Conservation (phyloP, 2,329 filamentous ascomycete genomes). For the Penicillium oxalicum region DNA sequence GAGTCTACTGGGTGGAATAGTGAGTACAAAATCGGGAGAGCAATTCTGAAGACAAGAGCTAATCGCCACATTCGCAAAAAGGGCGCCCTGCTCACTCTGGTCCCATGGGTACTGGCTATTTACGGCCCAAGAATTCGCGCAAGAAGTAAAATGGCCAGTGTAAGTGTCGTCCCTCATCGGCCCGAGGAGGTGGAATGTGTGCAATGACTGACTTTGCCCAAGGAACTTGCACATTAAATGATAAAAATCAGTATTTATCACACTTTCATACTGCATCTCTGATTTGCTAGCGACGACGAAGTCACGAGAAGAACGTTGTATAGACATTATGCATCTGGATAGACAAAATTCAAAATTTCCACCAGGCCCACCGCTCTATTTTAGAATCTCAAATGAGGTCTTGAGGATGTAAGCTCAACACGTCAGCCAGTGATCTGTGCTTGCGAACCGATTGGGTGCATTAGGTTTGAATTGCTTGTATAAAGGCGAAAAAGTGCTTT, state of each 20-base stretch:
- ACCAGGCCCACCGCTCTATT: background rate
- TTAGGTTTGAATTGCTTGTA: too few species aligned
- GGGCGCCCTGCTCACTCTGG: slow-evolving; percentile 59
- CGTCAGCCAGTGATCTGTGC: too few species aligned
- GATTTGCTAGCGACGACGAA: background rate
- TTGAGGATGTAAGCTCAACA: too few species aligned
- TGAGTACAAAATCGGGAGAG: slow-evolving; percentile 24
- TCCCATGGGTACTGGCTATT: slow-evolving; percentile 82
- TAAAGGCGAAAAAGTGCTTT: too few species aligned
- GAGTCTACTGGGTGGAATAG: slow-evolving; percentile 69
- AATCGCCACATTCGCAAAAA: slow-evolving; percentile 14
- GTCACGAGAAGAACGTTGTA: slow-evolving; percentile 7
- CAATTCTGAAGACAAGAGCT: background rate
- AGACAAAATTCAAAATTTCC: background rate
- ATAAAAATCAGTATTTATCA: background rate
- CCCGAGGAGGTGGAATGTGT: background rate
- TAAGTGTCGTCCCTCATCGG: slow-evolving; percentile 26
- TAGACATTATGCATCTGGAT: slow-evolving; percentile 4
- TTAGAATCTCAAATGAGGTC: too few species aligned
- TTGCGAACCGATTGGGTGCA: too few species aligned
- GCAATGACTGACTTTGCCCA: slow-evolving; percentile 2
- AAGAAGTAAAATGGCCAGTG: slow-evolving; percentile 69
- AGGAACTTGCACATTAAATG: slow-evolving; percentile 18
- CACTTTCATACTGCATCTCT: background rate
- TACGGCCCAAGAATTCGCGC: slow-evolving; percentile 70